Conservation (phyloP, 2,329 filamentous ascomycete genomes). For the Rhynchosporium secalis region DNA sequence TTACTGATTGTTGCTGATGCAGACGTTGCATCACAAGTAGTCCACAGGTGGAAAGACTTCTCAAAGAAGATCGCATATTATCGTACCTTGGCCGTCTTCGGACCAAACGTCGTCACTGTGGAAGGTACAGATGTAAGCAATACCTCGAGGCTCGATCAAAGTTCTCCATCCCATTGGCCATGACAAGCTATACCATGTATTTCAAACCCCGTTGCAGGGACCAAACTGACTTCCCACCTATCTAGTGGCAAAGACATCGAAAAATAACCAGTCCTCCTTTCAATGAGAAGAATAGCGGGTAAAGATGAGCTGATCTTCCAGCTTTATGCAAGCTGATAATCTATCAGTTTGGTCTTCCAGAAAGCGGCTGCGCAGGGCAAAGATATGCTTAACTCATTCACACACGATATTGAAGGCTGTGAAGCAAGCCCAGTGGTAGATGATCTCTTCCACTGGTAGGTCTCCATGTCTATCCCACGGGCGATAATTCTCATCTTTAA, state of each 20-base stretch:
- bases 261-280: conserved; percentile 71
- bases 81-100: conserved; percentile 42
- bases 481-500: too few species aligned
- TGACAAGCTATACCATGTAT: not conserved
- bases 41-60: conserved; percentile 28
- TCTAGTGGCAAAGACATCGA: conserved; percentile 66
- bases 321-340: not conserved
- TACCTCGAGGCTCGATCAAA: not conserved
- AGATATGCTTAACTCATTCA: conserved; percentile 40
- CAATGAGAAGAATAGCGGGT: conserved; percentile 63
- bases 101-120: conserved; percentile 67
- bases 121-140: conserved; percentile 53
- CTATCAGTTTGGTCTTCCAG: conserved; percentile 42
- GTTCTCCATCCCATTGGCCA: not conserved
- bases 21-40: conserved; percentile 22
- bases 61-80: conserved; percentile 23
- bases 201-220: not conserved
- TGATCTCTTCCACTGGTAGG: conserved; percentile 35
- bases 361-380: conserved; percentile 39
- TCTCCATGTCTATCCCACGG: not conserved
- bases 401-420: conserved; percentile 19
- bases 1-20: conserved; percentile 22
- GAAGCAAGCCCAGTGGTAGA: conserved; percentile 23
- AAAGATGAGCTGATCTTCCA: not conserved
- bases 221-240: not conserved